These are phyloP conservation scores for Conidiobolus coronatus DNA, from an alignment of 371 early-diverging fungal species.

Conservation along the genomic window DNA sequence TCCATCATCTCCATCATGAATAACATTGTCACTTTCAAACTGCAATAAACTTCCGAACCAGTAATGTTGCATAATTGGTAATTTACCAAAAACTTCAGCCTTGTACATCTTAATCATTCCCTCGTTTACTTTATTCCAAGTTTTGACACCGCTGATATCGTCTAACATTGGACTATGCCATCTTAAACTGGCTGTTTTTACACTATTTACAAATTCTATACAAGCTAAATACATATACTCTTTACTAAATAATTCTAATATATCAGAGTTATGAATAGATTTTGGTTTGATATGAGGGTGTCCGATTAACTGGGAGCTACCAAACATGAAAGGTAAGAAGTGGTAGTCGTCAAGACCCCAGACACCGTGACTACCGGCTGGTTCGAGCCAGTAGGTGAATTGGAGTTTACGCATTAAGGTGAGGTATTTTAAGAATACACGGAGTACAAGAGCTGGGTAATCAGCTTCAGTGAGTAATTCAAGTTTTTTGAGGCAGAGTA, in stretches of 20 bases:
- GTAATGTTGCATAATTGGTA: slow-evolving; percentile 98
- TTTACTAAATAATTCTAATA: slow-evolving; percentile 54
- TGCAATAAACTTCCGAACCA: slow-evolving; percentile 60
- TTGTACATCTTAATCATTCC: slow-evolving; percentile 97
- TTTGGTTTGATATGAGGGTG: slow-evolving; percentile 68
- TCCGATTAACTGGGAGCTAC: slow-evolving; percentile 55
- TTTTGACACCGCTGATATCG: slow-evolving; percentile 79
- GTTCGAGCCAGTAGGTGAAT: slow-evolving; percentile 87
- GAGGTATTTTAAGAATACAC: slow-evolving; percentile 77
- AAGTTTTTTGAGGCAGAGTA: slow-evolving; percentile 66
- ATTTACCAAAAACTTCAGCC: slow-evolving; percentile 83
- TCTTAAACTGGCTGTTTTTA: slow-evolving; percentile 28
- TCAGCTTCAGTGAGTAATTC: slow-evolving; percentile 33
- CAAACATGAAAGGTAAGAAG: slow-evolving; percentile 92
- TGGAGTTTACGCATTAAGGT: slow-evolving; percentile 72
- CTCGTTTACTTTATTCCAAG: slow-evolving; percentile 82
- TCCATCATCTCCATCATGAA: slow-evolving; percentile 16
- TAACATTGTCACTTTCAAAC: slow-evolving; percentile 23
- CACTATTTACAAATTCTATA: slow-evolving; percentile 65
- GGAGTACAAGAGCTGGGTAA: slow-evolving; percentile 42
- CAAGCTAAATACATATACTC: slow-evolving; percentile 88
- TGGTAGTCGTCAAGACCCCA: slow-evolving; percentile 99
- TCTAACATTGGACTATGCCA: slow-evolving; percentile 94
- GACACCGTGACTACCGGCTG: slow-evolving; percentile 97
- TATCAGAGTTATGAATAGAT: slow-evolving; percentile 59